Conservation (phyloP, 352 stramenopile species). For the Globisporangium rhizosaccharum region DNA sequence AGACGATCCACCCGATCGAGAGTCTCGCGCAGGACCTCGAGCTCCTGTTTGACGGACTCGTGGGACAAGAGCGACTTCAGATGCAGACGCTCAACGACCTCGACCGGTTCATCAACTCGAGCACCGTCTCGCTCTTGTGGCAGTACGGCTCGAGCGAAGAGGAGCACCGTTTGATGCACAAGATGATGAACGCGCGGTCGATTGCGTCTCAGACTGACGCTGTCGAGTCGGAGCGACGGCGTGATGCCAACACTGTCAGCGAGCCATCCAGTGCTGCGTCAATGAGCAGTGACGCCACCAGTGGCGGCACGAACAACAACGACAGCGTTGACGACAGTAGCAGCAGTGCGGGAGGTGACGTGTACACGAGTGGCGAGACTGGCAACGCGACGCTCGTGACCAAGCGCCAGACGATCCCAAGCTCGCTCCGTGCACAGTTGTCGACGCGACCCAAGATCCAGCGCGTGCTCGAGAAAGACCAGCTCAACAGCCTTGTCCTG, state of each 20-base stretch:
- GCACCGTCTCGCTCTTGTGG: conserved; percentile 58
- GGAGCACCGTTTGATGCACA: conserved; percentile 43
- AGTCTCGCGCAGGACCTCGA: conserved; percentile 53
- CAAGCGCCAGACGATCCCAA: conserved; percentile 38
- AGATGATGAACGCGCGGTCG: conserved; percentile 42
- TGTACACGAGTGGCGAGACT: conserved; percentile 12
- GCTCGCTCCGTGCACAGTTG: conserved; percentile 45
- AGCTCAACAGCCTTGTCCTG: conserved; percentile 38
- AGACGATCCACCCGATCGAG: conserved; percentile 45
- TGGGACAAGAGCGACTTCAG: conserved; percentile 32
- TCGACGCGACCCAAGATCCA: conserved; percentile 38
- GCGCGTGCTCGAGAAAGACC: conserved; percentile 46
- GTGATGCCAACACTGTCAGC: conserved; percentile 13
- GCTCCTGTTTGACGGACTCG: conserved; percentile 42
- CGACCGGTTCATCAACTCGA: conserved; percentile 69
- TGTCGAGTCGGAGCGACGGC: conserved; percentile 6
- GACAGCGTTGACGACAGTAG: conserved; percentile 13
- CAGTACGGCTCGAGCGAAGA: conserved; percentile 50
- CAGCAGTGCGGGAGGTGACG: not conserved
- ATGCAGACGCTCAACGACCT: conserved; percentile 43
- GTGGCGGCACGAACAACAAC: no score
- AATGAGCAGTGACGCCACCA: not conserved
- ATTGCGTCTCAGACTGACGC: conserved; percentile 36
- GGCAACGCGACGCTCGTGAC: conserved; percentile 26
- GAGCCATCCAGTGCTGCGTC: conserved; percentile 7